phyloP scores from a whole-genome alignment of 108 stramenopile genomes.

The Fistulifera pelliculosa region DNA sequence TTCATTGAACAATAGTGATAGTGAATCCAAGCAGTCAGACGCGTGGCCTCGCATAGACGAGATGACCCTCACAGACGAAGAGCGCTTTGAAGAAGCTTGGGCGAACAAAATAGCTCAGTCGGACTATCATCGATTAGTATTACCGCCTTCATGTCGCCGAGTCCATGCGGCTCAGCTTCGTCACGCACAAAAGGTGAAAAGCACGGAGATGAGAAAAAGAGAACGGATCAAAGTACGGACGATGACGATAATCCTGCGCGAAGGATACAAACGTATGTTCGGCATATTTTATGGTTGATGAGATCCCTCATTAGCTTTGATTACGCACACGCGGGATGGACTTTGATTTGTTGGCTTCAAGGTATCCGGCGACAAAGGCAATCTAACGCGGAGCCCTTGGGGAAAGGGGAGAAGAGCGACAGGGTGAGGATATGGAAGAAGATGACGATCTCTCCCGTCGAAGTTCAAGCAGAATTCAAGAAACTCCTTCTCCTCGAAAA shows the following conservation, averaged over 20 bases:
- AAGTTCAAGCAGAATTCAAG: neutral
- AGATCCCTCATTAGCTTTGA: constrained; percentile 28
- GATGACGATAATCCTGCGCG: constrained; percentile 32
- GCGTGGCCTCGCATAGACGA: neutral
- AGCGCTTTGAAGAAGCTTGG: constrained; percentile 59
- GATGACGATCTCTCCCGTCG: neutral
- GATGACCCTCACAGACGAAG: constrained; percentile 36
- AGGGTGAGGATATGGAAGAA: neutral
- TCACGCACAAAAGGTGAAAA: neutral
- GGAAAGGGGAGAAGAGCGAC: neutral
- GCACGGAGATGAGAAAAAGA: constrained; percentile 4
- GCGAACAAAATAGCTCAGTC: constrained; percentile 32
- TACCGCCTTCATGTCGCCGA: constrained; percentile 65
- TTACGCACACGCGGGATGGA: constrained; percentile 27
- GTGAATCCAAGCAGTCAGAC: neutral
- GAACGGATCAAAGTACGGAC: neutral
- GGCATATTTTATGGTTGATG: constrained; percentile 25
- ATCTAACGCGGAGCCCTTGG: neutral
- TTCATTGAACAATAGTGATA: neutral
- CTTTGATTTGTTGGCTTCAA: constrained; percentile 36
- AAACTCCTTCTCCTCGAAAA: neutral
- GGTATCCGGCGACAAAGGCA: constrained; percentile 7
- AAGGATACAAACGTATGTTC: constrained; percentile 23
- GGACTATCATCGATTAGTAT: constrained; percentile 39
- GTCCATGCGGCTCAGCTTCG: constrained; percentile 3